Evolutionary conservation across 768 basidiomycete genomes (phyloP).

Genomic region (Fistulinella prunicolor): DNA sequence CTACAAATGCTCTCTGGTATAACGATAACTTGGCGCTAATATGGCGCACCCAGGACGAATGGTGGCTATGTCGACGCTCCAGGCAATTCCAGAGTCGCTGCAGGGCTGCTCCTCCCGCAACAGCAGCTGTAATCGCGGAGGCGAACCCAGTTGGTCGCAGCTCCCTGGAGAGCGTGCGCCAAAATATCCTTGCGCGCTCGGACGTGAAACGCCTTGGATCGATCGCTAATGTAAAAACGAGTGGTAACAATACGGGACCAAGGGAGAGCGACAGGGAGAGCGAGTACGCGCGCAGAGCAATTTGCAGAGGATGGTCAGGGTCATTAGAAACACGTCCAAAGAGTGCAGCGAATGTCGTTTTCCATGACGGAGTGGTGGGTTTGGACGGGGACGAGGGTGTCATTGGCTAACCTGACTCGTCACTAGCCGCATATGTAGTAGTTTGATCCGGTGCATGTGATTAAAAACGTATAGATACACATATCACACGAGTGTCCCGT

Average conservation of each 20-base stretch:
- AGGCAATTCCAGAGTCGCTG: constrained; percentile 41
- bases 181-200: constrained; percentile 8
- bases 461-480: no score
- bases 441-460: no score
- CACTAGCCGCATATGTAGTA: no score
- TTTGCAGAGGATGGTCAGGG: constrained; percentile 50
- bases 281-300: constrained; percentile 65
- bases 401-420: constrained; percentile 8
- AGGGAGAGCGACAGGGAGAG: constrained; percentile 64
- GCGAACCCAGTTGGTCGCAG: constrained; percentile 64
- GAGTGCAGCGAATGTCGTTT: no score
- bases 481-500: no score
- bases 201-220: constrained; percentile 25
- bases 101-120: constrained; percentile 62
- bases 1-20: constrained; percentile 53
- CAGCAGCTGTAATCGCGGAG: constrained; percentile 57
- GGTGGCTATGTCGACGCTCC: no score
- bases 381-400: constrained; percentile 1
- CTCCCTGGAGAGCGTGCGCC: constrained; percentile 51
- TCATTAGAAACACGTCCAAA: constrained; percentile 26
- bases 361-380: no score
- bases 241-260: constrained; percentile 60
- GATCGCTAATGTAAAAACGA: constrained; percentile 38
- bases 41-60: neutral
- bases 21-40: constrained; percentile 32